A percentile compares a stretch with the other conserved stretches of the same genome.
Conservation (phyloP, 257 asterid species). For the Solanum pinnatisectum region DNA sequence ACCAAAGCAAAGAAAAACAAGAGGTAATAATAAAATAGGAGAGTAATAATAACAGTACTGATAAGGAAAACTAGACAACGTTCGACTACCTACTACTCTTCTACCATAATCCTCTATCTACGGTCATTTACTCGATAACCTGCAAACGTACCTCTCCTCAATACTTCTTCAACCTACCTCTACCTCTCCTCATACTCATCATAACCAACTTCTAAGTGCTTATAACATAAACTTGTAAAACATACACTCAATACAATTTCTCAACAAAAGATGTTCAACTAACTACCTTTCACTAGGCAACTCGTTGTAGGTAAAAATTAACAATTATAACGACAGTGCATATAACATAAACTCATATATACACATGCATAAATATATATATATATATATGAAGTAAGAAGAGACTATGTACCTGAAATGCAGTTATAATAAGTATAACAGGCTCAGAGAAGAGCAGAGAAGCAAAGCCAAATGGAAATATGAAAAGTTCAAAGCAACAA, state of each 20-base stretch:
- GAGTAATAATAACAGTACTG: not conserved
- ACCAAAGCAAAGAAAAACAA: not conserved
- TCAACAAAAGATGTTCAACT: not conserved
- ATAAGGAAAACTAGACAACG: not conserved
- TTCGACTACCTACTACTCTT: not conserved
- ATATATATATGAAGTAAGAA: not conserved
- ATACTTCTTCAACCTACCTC: not conserved
- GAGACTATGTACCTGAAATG: not conserved
- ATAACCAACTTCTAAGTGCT: accelerated
- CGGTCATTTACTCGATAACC: not conserved
- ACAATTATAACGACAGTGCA: not conserved
- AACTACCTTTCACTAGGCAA: not conserved
- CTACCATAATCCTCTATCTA: not conserved
- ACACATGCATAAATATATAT: not conserved
- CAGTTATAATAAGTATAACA: not conserved
- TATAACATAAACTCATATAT: not conserved
- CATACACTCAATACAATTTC: not conserved
- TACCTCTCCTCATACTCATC: not conserved
- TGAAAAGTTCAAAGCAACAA: constrained; percentile 25
- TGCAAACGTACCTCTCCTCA: not conserved
- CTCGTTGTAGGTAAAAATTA: not conserved
- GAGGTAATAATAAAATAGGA: accelerated
- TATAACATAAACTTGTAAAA: not conserved
- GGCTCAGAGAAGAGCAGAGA: not conserved
- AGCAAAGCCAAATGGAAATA: not conserved